Base-by-base conservation (phyloP, 2,329 filamentous ascomycete species). In the Cadophora sp. region DNA sequence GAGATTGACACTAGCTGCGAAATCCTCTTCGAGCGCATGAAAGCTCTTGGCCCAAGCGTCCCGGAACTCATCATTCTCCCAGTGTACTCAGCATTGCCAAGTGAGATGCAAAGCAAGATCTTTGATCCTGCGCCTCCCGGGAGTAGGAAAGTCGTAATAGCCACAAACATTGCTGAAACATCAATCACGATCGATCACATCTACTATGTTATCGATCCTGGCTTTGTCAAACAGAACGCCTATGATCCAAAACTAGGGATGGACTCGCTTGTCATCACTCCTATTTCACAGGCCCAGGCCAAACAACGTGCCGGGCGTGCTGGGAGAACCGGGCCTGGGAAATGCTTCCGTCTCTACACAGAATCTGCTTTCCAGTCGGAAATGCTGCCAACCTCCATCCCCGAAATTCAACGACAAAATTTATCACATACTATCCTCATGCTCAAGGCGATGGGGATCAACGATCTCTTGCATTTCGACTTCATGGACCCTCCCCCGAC, bases 401-500 rank as follows among this genome's bases (percentile, higher is more conserved):
- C 96, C 0, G 96, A 98, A 76, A 99, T 99, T 62, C 96, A 99
- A 78, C 87, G 96, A 1, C 93, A 97, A 79, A 99, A 99, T 76
- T 78, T 99, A 64, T 92, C 93, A 0, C 90, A 92, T 73, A 97
- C 95, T 0, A 98, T 99, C 79, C 86, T 99, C 58, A 97, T 97
- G 92, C 87, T 99, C 62, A 99, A 99, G 79, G 96, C 96, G 0
- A 98, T 99, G 94, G 96, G 97, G 3, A 98, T 99, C 80, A 98
- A 99, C 77, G 96, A 99, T 77, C 84, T 99, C 1, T 85, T 99
- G 14, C 94, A 97, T 77, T 99, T 99, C 76, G 95, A 98, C 80
- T 99, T 99, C 76, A 98, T 99, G 95, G 96, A 99, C 76, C 94
- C 96, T 0, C 96, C 96, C 0, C 96, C 96, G 0, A 96, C 96